phyloP scores from a whole-genome alignment of 495 filamentous ascomycete genomes.

The Tuber magnatum region DNA sequence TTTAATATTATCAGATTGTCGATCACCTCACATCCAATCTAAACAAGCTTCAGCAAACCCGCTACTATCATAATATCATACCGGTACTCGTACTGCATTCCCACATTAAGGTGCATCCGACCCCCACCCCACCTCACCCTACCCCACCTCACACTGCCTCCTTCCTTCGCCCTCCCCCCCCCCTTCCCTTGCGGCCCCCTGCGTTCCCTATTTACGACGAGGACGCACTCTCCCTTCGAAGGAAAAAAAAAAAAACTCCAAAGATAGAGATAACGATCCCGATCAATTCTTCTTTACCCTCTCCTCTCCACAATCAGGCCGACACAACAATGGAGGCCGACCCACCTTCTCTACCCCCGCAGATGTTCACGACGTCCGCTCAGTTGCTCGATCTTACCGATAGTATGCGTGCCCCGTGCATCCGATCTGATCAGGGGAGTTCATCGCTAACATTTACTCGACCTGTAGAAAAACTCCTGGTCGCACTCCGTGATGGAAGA shows the following conservation, averaged over 20 bases:
- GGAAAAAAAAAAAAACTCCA: too few relatives aligned
- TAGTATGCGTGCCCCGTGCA: constrained; percentile 54
- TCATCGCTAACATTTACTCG: constrained; percentile 7
- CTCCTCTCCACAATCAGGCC: neutral
- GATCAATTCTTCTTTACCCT: neutral
- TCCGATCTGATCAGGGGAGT: neutral
- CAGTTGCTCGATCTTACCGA: constrained; percentile 92
- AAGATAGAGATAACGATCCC: neutral
- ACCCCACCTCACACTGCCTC: neutral
- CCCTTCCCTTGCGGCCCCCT: neutral
- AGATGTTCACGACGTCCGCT: constrained; percentile 98
- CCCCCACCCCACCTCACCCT: neutral
- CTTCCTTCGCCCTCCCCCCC: neutral
- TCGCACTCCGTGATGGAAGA: constrained; percentile 82
- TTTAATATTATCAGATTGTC: neutral
- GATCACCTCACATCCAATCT: neutral
- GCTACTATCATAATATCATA: too few relatives aligned
- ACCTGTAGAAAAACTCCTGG: constrained; percentile 77
- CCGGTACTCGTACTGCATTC: too few relatives aligned
- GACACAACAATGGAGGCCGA: constrained; percentile 42
- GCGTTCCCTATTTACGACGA: neutral
- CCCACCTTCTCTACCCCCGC: constrained; percentile 56
- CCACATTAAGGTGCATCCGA: neutral
- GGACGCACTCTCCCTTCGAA: neutral
- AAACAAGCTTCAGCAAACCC: neutral